Conservation (phyloP, 2,329 filamentous ascomycete species). For the Mycosphaerella arachidis region DNA sequence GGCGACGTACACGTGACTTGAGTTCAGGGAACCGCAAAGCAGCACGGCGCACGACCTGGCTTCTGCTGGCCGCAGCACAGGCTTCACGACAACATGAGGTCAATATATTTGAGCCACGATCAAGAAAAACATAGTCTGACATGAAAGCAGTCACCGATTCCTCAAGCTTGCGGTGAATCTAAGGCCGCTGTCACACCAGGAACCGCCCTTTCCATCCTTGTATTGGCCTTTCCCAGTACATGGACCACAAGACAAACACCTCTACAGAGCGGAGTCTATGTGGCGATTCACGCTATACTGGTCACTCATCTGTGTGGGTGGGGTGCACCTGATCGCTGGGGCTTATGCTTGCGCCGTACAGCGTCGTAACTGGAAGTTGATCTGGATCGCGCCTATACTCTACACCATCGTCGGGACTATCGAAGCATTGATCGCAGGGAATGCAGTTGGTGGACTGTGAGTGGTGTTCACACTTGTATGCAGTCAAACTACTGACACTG, state of each 20-base stretch:
- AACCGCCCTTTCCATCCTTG: constrained; percentile 74
- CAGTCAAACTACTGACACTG: constrained; percentile 3
- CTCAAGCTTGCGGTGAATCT: constrained; percentile 43
- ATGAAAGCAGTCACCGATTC: constrained; percentile 33
- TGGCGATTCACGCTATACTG: constrained; percentile 85
- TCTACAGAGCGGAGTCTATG: constrained; percentile 72
- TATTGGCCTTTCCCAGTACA: constrained; percentile 65
- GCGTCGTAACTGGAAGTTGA: constrained; percentile 49
- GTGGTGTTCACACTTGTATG: constrained; percentile 31
- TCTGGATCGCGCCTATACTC: constrained; percentile 68
- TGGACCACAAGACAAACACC: constrained; percentile 55
- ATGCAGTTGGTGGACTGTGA: constrained; percentile 74
- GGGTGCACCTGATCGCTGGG: constrained; percentile 69
- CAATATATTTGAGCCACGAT: background rate
- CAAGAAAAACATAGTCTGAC: background rate
- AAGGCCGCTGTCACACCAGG: constrained; percentile 56
- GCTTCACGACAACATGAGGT: constrained; percentile 9
- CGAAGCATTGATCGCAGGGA: constrained; percentile 75
- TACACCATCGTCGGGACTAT: constrained; percentile 68
- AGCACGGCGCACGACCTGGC: background rate
- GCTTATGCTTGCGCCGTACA: constrained; percentile 70
- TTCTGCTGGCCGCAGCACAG: background rate
- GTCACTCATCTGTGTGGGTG: constrained; percentile 74
- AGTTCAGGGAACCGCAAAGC: no score
- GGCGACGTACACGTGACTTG: no score